These are phyloP conservation scores for Sporothrix pallida DNA, from an alignment of 2,329 filamentous ascomycete genomes.

Conservation along the genomic window DNA sequence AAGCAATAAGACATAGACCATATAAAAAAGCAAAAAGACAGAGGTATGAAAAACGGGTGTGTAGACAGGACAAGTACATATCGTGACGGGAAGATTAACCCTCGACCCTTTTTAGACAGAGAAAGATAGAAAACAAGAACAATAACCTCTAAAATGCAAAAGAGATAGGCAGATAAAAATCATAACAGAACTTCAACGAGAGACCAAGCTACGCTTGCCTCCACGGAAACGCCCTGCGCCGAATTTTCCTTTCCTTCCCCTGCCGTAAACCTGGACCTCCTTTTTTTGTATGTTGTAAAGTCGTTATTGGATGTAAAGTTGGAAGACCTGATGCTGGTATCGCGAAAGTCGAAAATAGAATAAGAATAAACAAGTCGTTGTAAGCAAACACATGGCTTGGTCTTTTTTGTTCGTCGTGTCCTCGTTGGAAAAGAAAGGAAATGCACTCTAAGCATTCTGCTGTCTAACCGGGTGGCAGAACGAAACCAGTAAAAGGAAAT, in stretches of 20 bases:
- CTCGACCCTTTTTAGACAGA: neutral
- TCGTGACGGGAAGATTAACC: neutral
- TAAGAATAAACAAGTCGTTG: slow-evolving; percentile 18
- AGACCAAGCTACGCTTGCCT: neutral
- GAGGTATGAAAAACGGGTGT: neutral
- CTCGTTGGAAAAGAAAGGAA: slow-evolving; percentile 32
- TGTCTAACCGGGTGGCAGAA: slow-evolving; percentile 33
- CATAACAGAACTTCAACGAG: slow-evolving; percentile 5
- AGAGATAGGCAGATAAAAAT: neutral
- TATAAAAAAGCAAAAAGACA: neutral
- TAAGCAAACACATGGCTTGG: slow-evolving; percentile 25
- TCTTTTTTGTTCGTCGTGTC: slow-evolving; percentile 29
- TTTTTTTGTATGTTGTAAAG: slow-evolving; percentile 18
- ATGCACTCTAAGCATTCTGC: slow-evolving; percentile 36
- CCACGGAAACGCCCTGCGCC: slow-evolving; percentile 22
- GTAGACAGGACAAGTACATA: slow-evolving; percentile 23
- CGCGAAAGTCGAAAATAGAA: slow-evolving; percentile 14
- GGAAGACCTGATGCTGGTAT: neutral
- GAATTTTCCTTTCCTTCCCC: neutral
- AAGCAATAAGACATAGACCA: neutral
- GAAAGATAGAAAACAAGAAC: neutral
- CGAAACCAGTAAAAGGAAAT: slow-evolving; percentile 19
- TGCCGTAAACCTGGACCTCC: slow-evolving; percentile 3
- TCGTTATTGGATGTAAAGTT: slow-evolving; percentile 1
- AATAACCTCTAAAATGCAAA: slow-evolving; percentile 15